These are phyloP conservation scores for Lachancea dasiensis DNA, from an alignment of 805 yeast species.

Conservation along the genomic window DNA sequence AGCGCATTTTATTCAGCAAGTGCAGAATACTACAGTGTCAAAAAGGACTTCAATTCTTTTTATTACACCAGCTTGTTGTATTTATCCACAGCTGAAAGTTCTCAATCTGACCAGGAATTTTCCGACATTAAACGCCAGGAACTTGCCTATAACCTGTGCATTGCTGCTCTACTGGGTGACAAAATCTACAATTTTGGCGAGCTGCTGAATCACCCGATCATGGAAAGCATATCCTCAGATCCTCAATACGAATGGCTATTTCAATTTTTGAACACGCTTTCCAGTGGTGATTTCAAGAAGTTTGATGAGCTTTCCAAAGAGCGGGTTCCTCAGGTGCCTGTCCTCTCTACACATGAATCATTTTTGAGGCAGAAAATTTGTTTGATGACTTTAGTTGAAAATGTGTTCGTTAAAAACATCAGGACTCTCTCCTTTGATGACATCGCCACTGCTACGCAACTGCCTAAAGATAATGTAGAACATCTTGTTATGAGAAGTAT, in stretches of 20 bases:
- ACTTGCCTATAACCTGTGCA: conserved; percentile 68
- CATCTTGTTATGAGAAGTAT: conserved; percentile 87
- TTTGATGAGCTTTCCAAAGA: conserved; percentile 48
- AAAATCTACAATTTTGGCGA: conserved; percentile 94
- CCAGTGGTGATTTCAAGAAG: conserved; percentile 65
- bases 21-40: conserved; percentile 66
- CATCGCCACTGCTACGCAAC: conserved; percentile 64
- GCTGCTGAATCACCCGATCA: conserved; percentile 80
- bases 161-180: conserved; percentile 87
- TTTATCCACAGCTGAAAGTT: conserved; percentile 62
- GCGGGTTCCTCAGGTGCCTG: conserved; percentile 44
- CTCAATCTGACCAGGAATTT: conserved; percentile 17
- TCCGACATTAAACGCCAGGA: conserved; percentile 36
- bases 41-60: conserved; percentile 72
- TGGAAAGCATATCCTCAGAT: conserved; percentile 43
- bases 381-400: conserved; percentile 84
- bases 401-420: conserved; percentile 72
- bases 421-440: conserved; percentile 69
- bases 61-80: conserved; percentile 78
- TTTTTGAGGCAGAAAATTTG: conserved; percentile 87
- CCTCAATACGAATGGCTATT: conserved; percentile 63
- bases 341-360: conserved; percentile 50
- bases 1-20: conserved; percentile 80
- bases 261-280: conserved; percentile 61
- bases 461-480: conserved; percentile 66